phyloP scores from a whole-genome alignment of 176 grass and related monocot genomes.

The Tillandsia leiboldiana region DNA sequence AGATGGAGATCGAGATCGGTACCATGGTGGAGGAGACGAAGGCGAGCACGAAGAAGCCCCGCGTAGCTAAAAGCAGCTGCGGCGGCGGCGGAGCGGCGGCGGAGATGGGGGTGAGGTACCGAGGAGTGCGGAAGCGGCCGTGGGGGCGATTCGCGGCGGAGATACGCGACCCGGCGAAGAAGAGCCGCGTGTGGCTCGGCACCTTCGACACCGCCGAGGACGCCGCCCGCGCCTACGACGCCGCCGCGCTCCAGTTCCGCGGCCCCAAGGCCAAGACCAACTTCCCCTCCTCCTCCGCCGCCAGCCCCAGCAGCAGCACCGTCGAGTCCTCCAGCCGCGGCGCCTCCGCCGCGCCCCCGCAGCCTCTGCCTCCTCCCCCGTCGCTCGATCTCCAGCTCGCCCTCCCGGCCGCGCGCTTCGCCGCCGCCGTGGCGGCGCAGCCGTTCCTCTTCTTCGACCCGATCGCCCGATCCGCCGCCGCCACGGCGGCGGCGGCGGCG shows the following conservation, averaged over 20 bases:
- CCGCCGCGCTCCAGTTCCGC: conserved; percentile 66
- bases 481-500: neutral
- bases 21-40: neutral
- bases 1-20: no score
- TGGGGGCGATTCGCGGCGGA: conserved; percentile 87
- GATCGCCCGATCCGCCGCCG: neutral
- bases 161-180: conserved; percentile 94
- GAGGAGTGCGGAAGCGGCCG: conserved; percentile 46
- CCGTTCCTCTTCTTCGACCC: neutral
- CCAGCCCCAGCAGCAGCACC: conserved; percentile 10
- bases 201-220: conserved; percentile 90
- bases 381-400: neutral
- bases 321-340: conserved; percentile 8
- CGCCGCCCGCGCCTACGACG: conserved; percentile 76
- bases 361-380: neutral
- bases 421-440: neutral
- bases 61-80: neutral
- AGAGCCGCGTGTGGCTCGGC: conserved; percentile 89
- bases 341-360: neutral
- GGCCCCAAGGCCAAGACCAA: conserved; percentile 87
- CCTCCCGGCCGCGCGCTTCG: neutral
- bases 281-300: conserved; percentile 28
- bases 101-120: neutral
- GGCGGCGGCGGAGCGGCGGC: neutral
- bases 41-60: neutral